Conservation (phyloP, 1,284 basidiomycete species). For the Ustilago shanxiensis region DNA sequence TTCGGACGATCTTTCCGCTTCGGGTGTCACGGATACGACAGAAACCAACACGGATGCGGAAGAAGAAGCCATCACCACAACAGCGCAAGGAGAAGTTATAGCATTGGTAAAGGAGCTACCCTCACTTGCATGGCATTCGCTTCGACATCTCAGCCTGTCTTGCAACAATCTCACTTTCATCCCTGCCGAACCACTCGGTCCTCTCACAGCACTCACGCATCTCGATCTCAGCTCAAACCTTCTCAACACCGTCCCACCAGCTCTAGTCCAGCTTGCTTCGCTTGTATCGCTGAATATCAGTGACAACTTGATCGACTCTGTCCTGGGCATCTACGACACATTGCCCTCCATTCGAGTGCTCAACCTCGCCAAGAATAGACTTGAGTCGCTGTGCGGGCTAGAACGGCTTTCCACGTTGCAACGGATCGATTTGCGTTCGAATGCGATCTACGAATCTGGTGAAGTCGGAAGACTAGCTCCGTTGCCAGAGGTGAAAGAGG, state of each 20-base stretch:
- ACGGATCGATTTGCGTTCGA: slow-evolving; percentile 86
- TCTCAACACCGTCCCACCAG: slow-evolving; percentile 75
- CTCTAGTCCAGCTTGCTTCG: slow-evolving; percentile 80
- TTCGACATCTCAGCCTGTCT: slow-evolving; percentile 82
- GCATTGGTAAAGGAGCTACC: slow-evolving; percentile 73
- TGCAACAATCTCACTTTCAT: slow-evolving; percentile 87
- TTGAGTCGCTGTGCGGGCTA: slow-evolving; percentile 91
- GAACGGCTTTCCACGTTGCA: slow-evolving; percentile 86
- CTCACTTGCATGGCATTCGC: slow-evolving; percentile 80
- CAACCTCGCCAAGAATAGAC: slow-evolving; percentile 76
- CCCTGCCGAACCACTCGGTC: slow-evolving; percentile 73
- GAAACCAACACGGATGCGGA: neutral
- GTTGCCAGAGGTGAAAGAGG: slow-evolving; percentile 76
- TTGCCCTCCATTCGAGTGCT: slow-evolving; percentile 55
- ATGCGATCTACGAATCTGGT: slow-evolving; percentile 82
- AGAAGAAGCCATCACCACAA: neutral
- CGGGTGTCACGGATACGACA: neutral
- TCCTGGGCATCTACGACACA: slow-evolving; percentile 77
- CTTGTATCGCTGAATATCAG: slow-evolving; percentile 88
- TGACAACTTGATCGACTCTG: slow-evolving; percentile 96
- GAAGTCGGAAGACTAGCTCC: slow-evolving; percentile 87
- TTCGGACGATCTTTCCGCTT: slow-evolving; percentile 6
- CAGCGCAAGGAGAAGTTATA: neutral
- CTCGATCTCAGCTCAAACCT: slow-evolving; percentile 72
- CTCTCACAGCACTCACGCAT: slow-evolving; percentile 73